Conservation (phyloP, 495 filamentous ascomycete species). For the Penicillium nucicola region DNA sequence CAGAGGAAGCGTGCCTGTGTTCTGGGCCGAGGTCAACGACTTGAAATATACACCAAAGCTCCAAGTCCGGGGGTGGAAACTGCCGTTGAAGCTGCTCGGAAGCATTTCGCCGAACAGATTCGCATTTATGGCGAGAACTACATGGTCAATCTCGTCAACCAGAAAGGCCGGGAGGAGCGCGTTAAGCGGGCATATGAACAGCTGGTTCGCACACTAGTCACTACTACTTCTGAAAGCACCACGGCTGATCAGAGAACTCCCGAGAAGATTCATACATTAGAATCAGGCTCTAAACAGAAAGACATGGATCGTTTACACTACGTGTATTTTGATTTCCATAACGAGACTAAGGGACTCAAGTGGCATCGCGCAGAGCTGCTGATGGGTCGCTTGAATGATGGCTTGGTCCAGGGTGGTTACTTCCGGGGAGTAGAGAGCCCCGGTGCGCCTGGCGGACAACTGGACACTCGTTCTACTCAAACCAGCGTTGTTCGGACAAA, state of each 20-base stretch:
- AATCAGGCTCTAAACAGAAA: slow-evolving; percentile 56
- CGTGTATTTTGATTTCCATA: slow-evolving; percentile 97
- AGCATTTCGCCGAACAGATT: slow-evolving; percentile 92
- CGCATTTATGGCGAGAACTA: slow-evolving; percentile 92
- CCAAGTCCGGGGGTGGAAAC: slow-evolving; percentile 82
- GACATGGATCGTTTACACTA: slow-evolving; percentile 85
- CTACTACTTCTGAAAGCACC: slow-evolving; percentile 60
- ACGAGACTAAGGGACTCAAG: slow-evolving; percentile 88
- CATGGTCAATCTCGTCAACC: slow-evolving; percentile 94
- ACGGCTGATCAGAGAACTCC: slow-evolving; percentile 55
- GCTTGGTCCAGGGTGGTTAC: slow-evolving; percentile 74
- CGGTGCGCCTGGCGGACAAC: slow-evolving; percentile 59
- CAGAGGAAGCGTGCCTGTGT: slow-evolving; percentile 88
- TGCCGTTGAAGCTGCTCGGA: slow-evolving; percentile 72
- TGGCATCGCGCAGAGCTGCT: slow-evolving; percentile 91
- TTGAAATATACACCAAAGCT: slow-evolving; percentile 86
- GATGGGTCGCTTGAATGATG: slow-evolving; percentile 71
- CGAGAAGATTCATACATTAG: slow-evolving; percentile 79
- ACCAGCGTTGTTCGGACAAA: slow-evolving; percentile 90
- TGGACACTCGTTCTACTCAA: slow-evolving; percentile 78
- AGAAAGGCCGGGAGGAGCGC: slow-evolving; percentile 80
- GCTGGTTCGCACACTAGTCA: slow-evolving; percentile 69
- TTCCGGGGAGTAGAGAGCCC: slow-evolving; percentile 90
- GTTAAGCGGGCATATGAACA: slow-evolving; percentile 93
- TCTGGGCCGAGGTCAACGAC: slow-evolving; percentile 92